Percentiles rank a stretch among this genome's conserved stretches.
These are phyloP conservation scores for Xylaria bambusicola DNA, from an alignment of 495 filamentous ascomycete genomes.

Conservation along the genomic window DNA sequence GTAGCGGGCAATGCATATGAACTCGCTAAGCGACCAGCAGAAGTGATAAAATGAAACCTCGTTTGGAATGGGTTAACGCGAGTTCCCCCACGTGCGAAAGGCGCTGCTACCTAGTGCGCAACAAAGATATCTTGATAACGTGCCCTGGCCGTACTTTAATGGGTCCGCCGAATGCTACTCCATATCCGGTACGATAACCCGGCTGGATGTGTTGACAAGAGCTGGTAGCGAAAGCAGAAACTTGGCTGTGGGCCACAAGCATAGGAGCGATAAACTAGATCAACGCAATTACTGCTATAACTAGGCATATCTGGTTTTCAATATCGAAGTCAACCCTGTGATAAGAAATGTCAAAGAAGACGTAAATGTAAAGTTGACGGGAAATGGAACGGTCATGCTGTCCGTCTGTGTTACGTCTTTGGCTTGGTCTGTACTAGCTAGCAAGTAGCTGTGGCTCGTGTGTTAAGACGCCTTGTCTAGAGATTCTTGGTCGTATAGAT, in stretches of 20 bases:
- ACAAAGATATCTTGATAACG: neutral
- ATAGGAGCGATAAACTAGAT: neutral
- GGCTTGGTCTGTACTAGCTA: too few species aligned
- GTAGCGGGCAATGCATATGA: conserved; percentile 4
- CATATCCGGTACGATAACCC: conserved; percentile 1
- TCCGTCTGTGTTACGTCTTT: too few species aligned
- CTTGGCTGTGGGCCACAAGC: neutral
- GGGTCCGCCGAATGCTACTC: conserved; percentile 2
- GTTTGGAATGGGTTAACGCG: neutral
- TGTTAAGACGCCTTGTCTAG: neutral
- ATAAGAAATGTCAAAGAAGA: neutral
- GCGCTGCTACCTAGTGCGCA: neutral
- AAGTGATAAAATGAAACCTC: neutral
- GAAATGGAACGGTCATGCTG: neutral
- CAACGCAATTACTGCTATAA: neutral
- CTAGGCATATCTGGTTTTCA: neutral
- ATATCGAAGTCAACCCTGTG: neutral
- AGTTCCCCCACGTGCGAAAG: conserved; percentile 3
- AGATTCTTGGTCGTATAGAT: too few species aligned
- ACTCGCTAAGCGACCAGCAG: conserved; percentile 7
- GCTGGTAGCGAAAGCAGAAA: neutral
- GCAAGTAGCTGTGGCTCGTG: too few species aligned
- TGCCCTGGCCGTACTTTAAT: neutral
- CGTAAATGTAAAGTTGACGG: neutral
- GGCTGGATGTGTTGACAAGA: neutral